Evolutionary conservation across 75 land plant genomes (phyloP).

Genomic region (Picea glauca): DNA sequence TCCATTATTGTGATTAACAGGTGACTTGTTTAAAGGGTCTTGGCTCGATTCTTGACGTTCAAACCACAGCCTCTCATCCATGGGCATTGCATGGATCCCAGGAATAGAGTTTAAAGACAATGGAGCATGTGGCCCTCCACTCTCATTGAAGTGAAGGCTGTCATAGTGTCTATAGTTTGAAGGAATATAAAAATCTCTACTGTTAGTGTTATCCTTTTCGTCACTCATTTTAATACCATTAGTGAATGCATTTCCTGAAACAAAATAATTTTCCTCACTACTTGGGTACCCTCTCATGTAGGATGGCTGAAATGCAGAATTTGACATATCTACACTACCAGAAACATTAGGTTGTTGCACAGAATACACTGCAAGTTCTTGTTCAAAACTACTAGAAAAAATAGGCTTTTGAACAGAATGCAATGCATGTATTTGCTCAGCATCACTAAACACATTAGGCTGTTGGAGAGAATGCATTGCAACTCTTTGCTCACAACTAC

Average conservation of each 20-base stretch:
- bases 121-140: not conserved
- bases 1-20: not conserved
- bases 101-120: not conserved
- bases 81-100: not conserved
- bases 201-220: not conserved
- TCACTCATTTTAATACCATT: not conserved
- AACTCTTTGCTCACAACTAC: not conserved
- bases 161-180: not conserved
- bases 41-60: conserved; percentile 2
- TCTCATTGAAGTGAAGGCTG: not conserved
- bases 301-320: not conserved
- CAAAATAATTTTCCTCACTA: not conserved
- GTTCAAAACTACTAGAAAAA: too few relatives aligned
- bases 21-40: not conserved
- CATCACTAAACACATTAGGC: too few relatives aligned
- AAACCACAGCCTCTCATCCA: not conserved
- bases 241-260: not conserved
- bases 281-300: not conserved
- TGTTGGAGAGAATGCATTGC: too few relatives aligned
- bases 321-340: not conserved
- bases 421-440: too few relatives aligned
- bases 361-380: too few relatives aligned
- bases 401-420: too few relatives aligned
- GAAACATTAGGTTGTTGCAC: too few relatives aligned
- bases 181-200: not conserved